Evolutionary conservation across 306 rosid species (phyloP).

Genomic region (Ormosia semicastrata): DNA sequence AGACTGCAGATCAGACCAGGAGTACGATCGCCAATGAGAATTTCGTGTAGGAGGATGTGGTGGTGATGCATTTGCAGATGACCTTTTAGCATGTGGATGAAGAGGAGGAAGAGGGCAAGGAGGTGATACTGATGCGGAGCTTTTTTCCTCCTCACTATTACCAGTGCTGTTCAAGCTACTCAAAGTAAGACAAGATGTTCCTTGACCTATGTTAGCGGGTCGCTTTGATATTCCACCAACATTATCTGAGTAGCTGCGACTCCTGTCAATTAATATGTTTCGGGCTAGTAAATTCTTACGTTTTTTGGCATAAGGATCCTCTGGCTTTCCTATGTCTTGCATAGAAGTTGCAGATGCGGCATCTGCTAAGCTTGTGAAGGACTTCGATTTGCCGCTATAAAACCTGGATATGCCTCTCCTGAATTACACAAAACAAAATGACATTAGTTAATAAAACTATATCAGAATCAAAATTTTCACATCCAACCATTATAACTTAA

Average conservation of each 20-base stretch:
- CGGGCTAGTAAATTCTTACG: constrained; percentile 67
- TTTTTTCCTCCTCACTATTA: constrained; percentile 35
- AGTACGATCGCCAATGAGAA: constrained; percentile 60
- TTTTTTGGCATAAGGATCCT: constrained; percentile 71
- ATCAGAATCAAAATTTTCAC: neutral
- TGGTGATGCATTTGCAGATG: constrained; percentile 27
- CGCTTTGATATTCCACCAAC: constrained; percentile 58
- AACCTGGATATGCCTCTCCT: constrained; percentile 92
- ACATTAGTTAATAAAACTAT: neutral
- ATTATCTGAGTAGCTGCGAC: constrained; percentile 33
- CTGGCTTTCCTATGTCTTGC: constrained; percentile 73
- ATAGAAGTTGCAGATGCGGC: constrained; percentile 46
- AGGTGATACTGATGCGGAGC: constrained; percentile 45
- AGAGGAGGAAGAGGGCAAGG: constrained; percentile 64
- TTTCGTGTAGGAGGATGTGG: constrained; percentile 33
- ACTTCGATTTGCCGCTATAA: constrained; percentile 88
- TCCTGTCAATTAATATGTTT: constrained; percentile 37
- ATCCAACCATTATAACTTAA: neutral
- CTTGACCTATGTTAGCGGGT: constrained; percentile 40
- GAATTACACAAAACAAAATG: constrained; percentile 24
- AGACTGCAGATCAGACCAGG: constrained; percentile 68
- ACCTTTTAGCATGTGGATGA: constrained; percentile 51
- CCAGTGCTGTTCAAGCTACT: constrained; percentile 28
- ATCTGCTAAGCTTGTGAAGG: constrained; percentile 80
- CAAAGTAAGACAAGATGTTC: constrained; percentile 38